These are phyloP conservation scores for Begonia peltatifolia DNA, from an alignment of 306 rosid genomes.

Conservation along the genomic window DNA sequence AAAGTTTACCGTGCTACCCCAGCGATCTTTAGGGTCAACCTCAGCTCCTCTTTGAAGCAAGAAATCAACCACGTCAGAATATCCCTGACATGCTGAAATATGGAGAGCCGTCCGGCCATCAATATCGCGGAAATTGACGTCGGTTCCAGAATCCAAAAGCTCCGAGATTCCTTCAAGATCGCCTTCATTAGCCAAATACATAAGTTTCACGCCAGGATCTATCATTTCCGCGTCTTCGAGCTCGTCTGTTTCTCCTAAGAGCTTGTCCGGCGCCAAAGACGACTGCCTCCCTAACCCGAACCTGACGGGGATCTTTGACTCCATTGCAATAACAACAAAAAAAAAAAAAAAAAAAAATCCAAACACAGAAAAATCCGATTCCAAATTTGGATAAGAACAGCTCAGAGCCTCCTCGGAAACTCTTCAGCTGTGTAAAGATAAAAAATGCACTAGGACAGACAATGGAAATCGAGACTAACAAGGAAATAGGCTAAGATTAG, in stretches of 20 bases:
- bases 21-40: slow-evolving; percentile 54
- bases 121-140: slow-evolving; percentile 61
- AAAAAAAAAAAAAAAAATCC: too few species aligned
- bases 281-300: slow-evolving; percentile 72
- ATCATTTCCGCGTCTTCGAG: slow-evolving; percentile 16
- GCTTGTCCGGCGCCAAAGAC: slow-evolving; percentile 60
- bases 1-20: slow-evolving; percentile 76
- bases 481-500: too few species aligned
- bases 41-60: slow-evolving; percentile 54
- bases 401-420: too few species aligned
- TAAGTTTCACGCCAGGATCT: slow-evolving; percentile 54
- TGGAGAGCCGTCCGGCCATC: slow-evolving; percentile 87
- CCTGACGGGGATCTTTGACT: slow-evolving; percentile 37
- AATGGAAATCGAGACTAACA: too few species aligned
- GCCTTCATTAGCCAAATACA: slow-evolving; percentile 71
- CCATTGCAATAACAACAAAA: slow-evolving; percentile 26
- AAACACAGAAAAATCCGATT: not conserved
- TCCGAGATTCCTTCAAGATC: slow-evolving; percentile 73
- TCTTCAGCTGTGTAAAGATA: too few species aligned
- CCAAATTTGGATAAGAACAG: too few species aligned
- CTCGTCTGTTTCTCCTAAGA: slow-evolving; percentile 10
- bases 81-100: slow-evolving; percentile 72
- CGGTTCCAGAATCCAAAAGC: slow-evolving; percentile 45
- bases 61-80: slow-evolving; percentile 43
- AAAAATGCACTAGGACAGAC: too few species aligned